phyloP scores from a whole-genome alignment of 306 rosid genomes.

The Begonia masoniana region DNA sequence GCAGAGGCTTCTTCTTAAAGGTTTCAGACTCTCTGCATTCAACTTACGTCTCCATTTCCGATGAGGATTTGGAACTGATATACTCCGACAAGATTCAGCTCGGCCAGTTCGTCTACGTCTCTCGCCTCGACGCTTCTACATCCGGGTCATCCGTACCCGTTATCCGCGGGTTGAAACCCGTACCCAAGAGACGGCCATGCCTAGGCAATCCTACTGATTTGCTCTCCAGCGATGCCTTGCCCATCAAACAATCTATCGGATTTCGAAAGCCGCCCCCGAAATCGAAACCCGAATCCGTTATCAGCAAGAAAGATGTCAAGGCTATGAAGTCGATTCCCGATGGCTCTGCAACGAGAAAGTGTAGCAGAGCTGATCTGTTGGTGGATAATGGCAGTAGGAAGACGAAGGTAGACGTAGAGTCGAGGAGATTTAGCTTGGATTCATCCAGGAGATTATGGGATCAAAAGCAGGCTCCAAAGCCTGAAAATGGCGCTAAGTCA shows the following conservation, averaged over 20 bases:
- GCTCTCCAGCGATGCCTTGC: constrained; percentile 31
- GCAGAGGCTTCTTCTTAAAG: constrained; percentile 54
- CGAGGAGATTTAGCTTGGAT: constrained; percentile 64
- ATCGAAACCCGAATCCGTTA: not conserved
- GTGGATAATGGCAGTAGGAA: constrained; percentile 1
- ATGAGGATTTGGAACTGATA: constrained; percentile 39
- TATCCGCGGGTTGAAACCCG: constrained; percentile 42
- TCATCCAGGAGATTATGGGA: constrained; percentile 53
- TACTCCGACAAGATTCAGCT: constrained; percentile 38
- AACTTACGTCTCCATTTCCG: constrained; percentile 45
- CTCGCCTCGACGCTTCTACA: constrained; percentile 27
- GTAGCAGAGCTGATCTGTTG: not conserved
- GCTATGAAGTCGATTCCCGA: not conserved
- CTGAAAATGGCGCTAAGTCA: not conserved
- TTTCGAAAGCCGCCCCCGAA: constrained; percentile 6
- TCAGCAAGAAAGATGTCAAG: not conserved
- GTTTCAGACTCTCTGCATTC: constrained; percentile 61
- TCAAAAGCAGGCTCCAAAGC: constrained; percentile 9
- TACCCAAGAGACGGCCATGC: constrained; percentile 40
- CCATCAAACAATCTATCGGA: constrained; percentile 2
- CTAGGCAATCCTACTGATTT: constrained; percentile 50
- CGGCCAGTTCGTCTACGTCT: constrained; percentile 60
- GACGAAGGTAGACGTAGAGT: constrained; percentile 3
- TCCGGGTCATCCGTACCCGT: constrained; percentile 31
- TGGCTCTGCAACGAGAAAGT: not conserved